Conservation (phyloP, 2,329 filamentous ascomycete genomes). For the Ophiosphaerella korrae region DNA sequence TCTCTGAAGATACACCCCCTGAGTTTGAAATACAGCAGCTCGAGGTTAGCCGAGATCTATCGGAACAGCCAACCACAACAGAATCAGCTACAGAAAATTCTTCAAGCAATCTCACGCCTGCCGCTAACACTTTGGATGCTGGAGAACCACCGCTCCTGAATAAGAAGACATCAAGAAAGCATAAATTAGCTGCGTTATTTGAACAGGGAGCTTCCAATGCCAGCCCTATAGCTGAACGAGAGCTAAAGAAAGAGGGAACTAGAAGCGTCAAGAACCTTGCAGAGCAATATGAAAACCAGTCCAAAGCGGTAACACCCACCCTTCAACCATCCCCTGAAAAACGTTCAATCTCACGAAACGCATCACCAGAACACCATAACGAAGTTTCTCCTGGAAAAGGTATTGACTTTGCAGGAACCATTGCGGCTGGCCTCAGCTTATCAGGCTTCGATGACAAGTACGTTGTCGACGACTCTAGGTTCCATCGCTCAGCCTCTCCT, state of each 20-base stretch:
- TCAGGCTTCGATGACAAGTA: slow-evolving; percentile 54
- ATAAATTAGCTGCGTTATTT: slow-evolving; percentile 41
- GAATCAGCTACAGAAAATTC: not conserved
- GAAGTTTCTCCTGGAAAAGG: slow-evolving; percentile 40
- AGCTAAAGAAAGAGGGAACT: slow-evolving; percentile 17
- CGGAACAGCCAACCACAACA: not conserved
- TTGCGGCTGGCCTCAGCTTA: slow-evolving; percentile 53
- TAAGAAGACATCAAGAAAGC: slow-evolving; percentile 48
- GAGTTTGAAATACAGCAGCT: not conserved
- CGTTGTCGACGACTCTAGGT: slow-evolving; percentile 50
- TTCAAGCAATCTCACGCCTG: not conserved
- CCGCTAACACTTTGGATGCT: slow-evolving; percentile 13
- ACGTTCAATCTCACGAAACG: slow-evolving; percentile 17
- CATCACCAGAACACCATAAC: slow-evolving; percentile 19
- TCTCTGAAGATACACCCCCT: slow-evolving; percentile 3
- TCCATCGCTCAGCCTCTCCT: slow-evolving; percentile 39
- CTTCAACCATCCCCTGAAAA: slow-evolving; percentile 17
- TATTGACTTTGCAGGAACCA: slow-evolving; percentile 55
- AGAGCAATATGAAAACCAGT: slow-evolving; percentile 29
- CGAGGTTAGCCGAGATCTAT: no score
- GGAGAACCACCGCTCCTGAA: slow-evolving; percentile 25
- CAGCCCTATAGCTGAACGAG: slow-evolving; percentile 6
- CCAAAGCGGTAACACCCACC: slow-evolving; percentile 24
- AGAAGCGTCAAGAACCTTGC: slow-evolving; percentile 31
- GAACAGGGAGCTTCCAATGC: slow-evolving; percentile 30